Conservation (phyloP, 2,329 filamentous ascomycete species). For the Xylaria sp. region DNA sequence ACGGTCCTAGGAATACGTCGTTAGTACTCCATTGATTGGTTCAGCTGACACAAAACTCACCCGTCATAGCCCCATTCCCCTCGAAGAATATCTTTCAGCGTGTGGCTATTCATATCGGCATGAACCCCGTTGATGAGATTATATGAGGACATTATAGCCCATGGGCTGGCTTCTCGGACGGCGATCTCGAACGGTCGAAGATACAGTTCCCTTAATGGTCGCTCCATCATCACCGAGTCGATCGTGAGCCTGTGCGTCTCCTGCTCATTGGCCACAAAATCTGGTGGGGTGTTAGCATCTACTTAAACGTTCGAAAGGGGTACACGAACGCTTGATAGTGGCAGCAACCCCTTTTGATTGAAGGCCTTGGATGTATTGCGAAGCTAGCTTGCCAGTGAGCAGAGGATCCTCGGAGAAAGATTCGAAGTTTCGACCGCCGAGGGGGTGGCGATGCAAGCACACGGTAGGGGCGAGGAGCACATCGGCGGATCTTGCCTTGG, state of each 20-base stretch:
- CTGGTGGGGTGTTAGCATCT: conserved; percentile 37
- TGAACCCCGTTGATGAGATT: conserved; percentile 68
- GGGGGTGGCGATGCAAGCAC: conserved; percentile 79
- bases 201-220: conserved; percentile 70
- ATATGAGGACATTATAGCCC: conserved; percentile 71
- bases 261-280: conserved; percentile 74
- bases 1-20: conserved; percentile 46
- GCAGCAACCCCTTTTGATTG: conserved; percentile 76
- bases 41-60: conserved; percentile 37
- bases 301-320: conserved; percentile 2
- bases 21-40: conserved; percentile 23
- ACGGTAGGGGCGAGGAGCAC: conserved; percentile 77
- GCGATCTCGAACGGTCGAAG: conserved; percentile 77
- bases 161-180: conserved; percentile 67
- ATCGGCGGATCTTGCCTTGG: conserved; percentile 72
- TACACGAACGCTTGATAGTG: conserved; percentile 70
- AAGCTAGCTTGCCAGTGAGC: conserved; percentile 73
- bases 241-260: conserved; percentile 69
- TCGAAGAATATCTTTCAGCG: conserved; percentile 59
- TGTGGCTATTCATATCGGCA: conserved; percentile 58
- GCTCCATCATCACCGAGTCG: conserved; percentile 65
- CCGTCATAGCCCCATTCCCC: conserved; percentile 66
- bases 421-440: conserved; percentile 86
- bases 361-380: conserved; percentile 71
- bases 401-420: conserved; percentile 84